Evolutionary conservation across 2,329 filamentous ascomycete genomes (phyloP), one percentile per base, ranked within the genome.

Genomic region (Hymenoscyphus repandus): DNA sequence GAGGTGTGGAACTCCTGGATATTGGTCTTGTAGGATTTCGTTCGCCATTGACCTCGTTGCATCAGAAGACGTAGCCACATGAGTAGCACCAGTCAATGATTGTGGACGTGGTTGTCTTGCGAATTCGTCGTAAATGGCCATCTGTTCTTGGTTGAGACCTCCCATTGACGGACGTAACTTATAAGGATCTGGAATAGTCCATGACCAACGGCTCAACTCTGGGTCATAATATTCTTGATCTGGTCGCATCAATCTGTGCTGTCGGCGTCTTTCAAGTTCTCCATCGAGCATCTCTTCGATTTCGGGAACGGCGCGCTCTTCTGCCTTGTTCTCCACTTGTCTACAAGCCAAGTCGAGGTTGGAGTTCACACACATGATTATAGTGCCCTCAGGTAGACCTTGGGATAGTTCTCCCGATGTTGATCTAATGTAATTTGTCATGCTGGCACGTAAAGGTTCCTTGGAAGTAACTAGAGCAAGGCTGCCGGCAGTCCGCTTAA

Each of bases 341-440:
- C 82, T 86, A 65, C 93, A 97, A 42, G 95, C 92, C 37, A 90
- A 79, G 61, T 99, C 93, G 30, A 99, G 78, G 66, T 99, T 99
- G 58, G 95, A 92, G 68, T 97, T 99, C 54, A 99, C 92, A 69
- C 95, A 97, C 89, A 99, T 96, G 50, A 97, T 81, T 54, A 99
- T 93, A 31, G 93, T 88, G 6, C 93, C 93, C 70, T 99, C 93
- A 0, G 93, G 90, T 55, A 99, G 78, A 13, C 88, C 88, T 61
- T 85, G 81, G 48, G 89, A 83, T 34, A 95, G 78, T 34, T 85
- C 82, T 44, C 71, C 74, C 2, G 82, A 77, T n/a, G 84, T 68
- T 44, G 76, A 77, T 47, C 93, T 86, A 68, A 99, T 90, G 66
- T 97, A 95, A 70, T 97, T 99, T 48, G 88, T 95, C 69, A 99